Percentiles rank a stretch among this genome's conserved stretches.
Conservation (phyloP, 2,329 filamentous ascomycete species). For the Aspergillus sp. region DNA sequence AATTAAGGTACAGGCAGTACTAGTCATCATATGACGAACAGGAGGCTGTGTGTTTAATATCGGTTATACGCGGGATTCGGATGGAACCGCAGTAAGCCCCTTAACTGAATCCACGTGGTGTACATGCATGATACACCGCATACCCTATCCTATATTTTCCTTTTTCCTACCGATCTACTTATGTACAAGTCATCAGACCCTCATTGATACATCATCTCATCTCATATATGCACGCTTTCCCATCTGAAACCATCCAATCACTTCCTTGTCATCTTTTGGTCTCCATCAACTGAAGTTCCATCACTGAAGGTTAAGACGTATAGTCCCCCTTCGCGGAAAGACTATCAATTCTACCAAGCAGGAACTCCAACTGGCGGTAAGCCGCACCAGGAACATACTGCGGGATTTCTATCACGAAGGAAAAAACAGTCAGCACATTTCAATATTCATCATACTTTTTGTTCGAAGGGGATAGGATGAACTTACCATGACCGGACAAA, state of each 20-base stretch:
- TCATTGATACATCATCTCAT: not conserved
- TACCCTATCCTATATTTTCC: no score
- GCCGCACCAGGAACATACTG: constrained; percentile 69
- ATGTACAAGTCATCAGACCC: no score
- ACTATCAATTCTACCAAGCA: constrained; percentile 65
- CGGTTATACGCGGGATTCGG: no score
- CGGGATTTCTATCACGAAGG: constrained; percentile 42
- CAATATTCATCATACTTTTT: not conserved
- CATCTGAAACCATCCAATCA: no score
- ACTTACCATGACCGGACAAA: constrained; percentile 61
- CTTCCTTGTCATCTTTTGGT: no score
- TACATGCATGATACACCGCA: no score
- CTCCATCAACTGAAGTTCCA: not conserved
- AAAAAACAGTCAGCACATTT: not conserved
- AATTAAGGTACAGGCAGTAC: no score
- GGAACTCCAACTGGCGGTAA: constrained; percentile 72
- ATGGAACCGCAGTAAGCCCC: no score
- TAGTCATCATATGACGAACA: no score
- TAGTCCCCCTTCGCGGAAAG: constrained; percentile 11
- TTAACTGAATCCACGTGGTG: no score
- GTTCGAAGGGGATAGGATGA: not conserved
- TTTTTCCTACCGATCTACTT: no score
- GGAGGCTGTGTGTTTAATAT: no score
- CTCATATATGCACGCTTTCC: not conserved
- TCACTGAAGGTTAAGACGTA: constrained; percentile 6